These are phyloP conservation scores for Pseudogymnoascus sp. DNA, from an alignment of 2,329 filamentous ascomycete species.

Conservation along the genomic window DNA sequence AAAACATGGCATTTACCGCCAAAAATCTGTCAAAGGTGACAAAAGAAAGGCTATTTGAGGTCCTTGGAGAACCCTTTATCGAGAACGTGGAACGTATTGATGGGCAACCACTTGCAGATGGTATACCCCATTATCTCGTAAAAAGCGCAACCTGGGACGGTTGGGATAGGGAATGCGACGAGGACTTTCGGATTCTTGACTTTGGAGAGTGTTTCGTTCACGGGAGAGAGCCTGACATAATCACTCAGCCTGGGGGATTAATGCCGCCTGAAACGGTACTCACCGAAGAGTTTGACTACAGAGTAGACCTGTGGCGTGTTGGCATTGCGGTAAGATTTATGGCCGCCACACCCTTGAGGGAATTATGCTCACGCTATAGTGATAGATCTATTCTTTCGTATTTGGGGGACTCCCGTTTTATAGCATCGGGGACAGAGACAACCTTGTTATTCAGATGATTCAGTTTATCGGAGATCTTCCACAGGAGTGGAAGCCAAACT, in stretches of 20 bases:
- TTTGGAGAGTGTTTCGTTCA: conserved; percentile 18
- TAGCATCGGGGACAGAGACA: not conserved
- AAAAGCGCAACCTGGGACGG: conserved; percentile 15
- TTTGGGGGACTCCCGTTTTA: conserved; percentile 12
- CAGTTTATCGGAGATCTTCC: conserved; percentile 13
- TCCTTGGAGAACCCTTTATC: conserved; percentile 6
- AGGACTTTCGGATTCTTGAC: conserved; percentile 23
- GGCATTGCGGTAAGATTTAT: conserved; percentile 12
- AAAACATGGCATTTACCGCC: conserved; percentile 26
- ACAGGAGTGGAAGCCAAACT: conserved; percentile 13
- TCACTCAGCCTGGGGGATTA: conserved; percentile 19
- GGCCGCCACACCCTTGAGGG: not conserved
- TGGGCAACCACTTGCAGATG: conserved; percentile 5
- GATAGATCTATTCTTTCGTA: conserved; percentile 16
- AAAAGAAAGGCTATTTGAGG: conserved; percentile 16
- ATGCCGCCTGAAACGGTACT: conserved; percentile 22
- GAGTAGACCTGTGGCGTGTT: conserved; percentile 21
- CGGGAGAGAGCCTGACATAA: conserved; percentile 11
- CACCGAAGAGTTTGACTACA: conserved; percentile 18
- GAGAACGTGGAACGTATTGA: not conserved
- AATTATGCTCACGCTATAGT: not conserved
- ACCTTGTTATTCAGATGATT: conserved; percentile 13
- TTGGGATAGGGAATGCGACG: conserved; percentile 20
- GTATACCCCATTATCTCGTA: conserved; percentile 17
- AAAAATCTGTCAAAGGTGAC: conserved; percentile 13